Conservation (phyloP, 371 early-diverging fungal species). For the Saksenaea oblongispora region DNA sequence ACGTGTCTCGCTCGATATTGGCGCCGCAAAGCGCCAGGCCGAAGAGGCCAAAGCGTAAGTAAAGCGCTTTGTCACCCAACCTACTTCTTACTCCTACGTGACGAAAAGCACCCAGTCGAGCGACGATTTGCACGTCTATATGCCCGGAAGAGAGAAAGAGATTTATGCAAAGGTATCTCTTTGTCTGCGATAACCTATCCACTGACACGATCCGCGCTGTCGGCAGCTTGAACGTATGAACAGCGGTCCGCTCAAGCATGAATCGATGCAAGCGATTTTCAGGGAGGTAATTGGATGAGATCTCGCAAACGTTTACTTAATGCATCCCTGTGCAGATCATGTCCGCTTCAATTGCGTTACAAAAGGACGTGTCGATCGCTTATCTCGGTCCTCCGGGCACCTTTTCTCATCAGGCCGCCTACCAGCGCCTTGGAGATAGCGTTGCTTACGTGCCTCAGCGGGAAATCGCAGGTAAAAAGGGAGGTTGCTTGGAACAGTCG, state of each 20-base stretch:
- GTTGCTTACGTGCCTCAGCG: constrained; percentile 72
- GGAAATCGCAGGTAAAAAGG: constrained; percentile 52
- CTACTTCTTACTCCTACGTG: constrained; percentile 11
- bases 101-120: constrained; percentile 18
- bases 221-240: constrained; percentile 67
- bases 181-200: not conserved
- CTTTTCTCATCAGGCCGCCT: constrained; percentile 93
- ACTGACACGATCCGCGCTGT: not conserved
- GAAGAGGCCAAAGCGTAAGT: constrained; percentile 18
- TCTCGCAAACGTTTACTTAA: not conserved
- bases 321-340: constrained; percentile 57
- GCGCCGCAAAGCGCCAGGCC: constrained; percentile 66
- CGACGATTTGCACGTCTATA: constrained; percentile 59
- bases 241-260: constrained; percentile 77
- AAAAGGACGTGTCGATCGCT: constrained; percentile 79
- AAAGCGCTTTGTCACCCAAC: not conserved
- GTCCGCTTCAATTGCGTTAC: constrained; percentile 88
- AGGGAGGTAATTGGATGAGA: constrained; percentile 57
- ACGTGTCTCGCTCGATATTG: constrained; percentile 81
- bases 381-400: constrained; percentile 93
- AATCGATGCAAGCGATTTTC: constrained; percentile 81
- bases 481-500: not conserved
- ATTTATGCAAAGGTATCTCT: constrained; percentile 64
- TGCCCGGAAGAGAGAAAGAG: constrained; percentile 67
- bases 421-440: constrained; percentile 78